Percentiles rank a stretch among this genome's conserved stretches.
Conservation (phyloP, 257 asterid species). For the Solanum peruvianum region DNA sequence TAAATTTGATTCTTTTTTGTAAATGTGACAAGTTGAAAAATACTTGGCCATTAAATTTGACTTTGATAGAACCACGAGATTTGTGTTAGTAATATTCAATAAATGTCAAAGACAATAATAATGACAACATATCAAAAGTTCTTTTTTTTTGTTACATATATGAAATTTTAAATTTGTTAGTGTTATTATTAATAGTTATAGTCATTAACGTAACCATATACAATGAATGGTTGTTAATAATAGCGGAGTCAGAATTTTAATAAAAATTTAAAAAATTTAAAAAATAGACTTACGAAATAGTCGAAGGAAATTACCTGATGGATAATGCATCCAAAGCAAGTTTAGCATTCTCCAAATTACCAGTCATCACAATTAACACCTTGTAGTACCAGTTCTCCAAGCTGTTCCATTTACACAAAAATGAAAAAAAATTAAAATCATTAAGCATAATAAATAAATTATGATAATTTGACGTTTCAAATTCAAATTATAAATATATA, state of each 20-base stretch:
- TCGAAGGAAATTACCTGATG: slow-evolving; percentile 29
- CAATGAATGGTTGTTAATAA: too few species aligned
- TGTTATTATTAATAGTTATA: background rate
- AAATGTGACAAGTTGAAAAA: too few species aligned
- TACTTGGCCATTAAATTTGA: background rate
- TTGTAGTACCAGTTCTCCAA: slow-evolving; percentile 77
- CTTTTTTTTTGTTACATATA: background rate
- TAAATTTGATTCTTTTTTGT: background rate
- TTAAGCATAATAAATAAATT: background rate
- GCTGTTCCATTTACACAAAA: slow-evolving; percentile 14
- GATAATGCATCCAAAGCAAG: slow-evolving; percentile 78
- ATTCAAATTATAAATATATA: too few species aligned
- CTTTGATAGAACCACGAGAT: background rate
- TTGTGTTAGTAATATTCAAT: background rate
- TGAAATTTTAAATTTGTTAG: background rate
- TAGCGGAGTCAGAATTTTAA: too few species aligned
- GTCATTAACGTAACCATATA: background rate
- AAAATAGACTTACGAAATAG: too few species aligned
- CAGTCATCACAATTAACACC: slow-evolving; percentile 65
- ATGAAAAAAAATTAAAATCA: background rate
- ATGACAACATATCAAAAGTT: background rate
- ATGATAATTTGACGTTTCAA: background rate
- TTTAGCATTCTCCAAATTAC: slow-evolving; percentile 55
- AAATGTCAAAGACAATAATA: background rate
- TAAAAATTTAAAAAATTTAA: too few species aligned